Percentiles rank a stretch among this genome's conserved stretches.
Conservation (phyloP, 176 grass and related monocot species). For the Guadua angustifolia region DNA sequence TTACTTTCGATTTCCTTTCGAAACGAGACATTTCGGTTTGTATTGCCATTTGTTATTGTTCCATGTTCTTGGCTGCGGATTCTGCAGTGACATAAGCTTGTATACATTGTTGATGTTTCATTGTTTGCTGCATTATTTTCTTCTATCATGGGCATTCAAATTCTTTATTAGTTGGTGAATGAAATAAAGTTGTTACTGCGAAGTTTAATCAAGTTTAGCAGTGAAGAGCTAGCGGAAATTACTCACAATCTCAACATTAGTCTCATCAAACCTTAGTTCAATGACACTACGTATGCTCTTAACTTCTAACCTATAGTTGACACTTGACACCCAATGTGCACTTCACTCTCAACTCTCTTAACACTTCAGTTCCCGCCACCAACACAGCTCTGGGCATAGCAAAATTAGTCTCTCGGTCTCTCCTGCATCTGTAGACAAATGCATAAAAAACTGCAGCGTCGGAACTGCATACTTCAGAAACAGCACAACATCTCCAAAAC, state of each 20-base stretch:
- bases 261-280: neutral
- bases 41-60: slow-evolving; percentile 21
- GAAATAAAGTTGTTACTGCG: slow-evolving; percentile 35
- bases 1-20: slow-evolving; percentile 19
- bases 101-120: neutral
- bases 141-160: neutral
- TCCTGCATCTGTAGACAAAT: slow-evolving; percentile 4
- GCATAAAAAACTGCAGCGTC: neutral
- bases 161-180: slow-evolving; percentile 14
- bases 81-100: slow-evolving; percentile 35
- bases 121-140: slow-evolving; percentile 25
- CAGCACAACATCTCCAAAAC: too few species aligned
- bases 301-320: neutral
- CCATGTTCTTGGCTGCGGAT: slow-evolving; percentile 21
- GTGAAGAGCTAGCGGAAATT: neutral
- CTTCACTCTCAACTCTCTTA: too few species aligned
- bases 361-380: neutral
- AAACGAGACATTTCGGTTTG: slow-evolving; percentile 20
- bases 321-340: neutral
- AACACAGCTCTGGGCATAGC: neutral
- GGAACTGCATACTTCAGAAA: neutral
- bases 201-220: slow-evolving; percentile 15
- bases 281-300: neutral
- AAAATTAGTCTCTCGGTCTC: too few species aligned
- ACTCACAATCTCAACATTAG: neutral